Percentiles rank a stretch among this genome's conserved stretches.
Evolutionary conservation across 805 yeast genomes (phyloP).

Genomic region (Candida xyloterini): DNA sequence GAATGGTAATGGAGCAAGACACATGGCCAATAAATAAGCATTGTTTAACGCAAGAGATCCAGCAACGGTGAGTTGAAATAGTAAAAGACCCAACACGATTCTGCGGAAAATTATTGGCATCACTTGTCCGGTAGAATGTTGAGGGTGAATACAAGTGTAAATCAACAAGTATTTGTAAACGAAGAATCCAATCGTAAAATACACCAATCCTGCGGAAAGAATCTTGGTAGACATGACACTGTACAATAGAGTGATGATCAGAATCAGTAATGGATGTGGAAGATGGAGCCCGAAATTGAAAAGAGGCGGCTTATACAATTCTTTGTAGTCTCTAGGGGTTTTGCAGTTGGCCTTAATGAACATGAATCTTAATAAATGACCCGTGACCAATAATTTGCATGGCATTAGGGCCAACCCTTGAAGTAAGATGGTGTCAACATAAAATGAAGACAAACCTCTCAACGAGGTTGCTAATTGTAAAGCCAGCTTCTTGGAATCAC

Average conservation of each 20-base stretch:
- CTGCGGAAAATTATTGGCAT: conserved; percentile 91
- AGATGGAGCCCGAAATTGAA: conserved; percentile 88
- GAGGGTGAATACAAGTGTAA: conserved; percentile 90
- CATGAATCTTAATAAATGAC: conserved; percentile 73
- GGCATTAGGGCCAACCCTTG: conserved; percentile 92
- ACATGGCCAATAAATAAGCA: conserved; percentile 71
- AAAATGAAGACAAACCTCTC: conserved; percentile 75
- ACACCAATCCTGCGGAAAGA: conserved; percentile 75
- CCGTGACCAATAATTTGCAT: conserved; percentile 75
- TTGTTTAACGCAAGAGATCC: conserved; percentile 78
- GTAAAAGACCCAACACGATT: conserved; percentile 70
- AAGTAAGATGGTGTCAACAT: conserved; percentile 79
- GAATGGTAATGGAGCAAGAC: conserved; percentile 73
- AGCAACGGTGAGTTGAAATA: conserved; percentile 90
- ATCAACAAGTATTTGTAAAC: conserved; percentile 89
- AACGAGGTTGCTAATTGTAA: conserved; percentile 80
- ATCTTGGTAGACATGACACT: conserved; percentile 89
- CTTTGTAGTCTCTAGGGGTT: conserved; percentile 79
- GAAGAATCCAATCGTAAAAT: conserved; percentile 80
- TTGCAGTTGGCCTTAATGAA: conserved; percentile 60
- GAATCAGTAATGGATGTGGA: conserved; percentile 86
- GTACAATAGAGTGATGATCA: conserved; percentile 81
- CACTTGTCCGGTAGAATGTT: conserved; percentile 94
- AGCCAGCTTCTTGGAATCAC: conserved; percentile 89
- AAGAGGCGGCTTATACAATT: conserved; percentile 80